Conservation (phyloP, 225 moss, liverwort and hornwort genomes). For the Pseudoscleropodium purum region DNA sequence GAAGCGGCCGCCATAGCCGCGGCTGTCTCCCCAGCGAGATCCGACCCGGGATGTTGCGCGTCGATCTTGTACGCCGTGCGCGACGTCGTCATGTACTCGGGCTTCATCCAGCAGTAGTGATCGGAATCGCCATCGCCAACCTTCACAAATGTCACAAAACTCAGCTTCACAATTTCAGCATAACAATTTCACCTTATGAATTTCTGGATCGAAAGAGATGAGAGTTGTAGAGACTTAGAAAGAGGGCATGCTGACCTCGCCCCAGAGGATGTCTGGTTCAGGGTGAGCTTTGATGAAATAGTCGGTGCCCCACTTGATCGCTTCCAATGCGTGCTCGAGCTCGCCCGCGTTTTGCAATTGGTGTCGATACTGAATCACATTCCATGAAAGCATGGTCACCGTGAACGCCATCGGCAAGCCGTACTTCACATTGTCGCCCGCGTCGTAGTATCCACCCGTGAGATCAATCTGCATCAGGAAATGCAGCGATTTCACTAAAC, state of each 20-base stretch:
- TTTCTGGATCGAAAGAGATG: neutral
- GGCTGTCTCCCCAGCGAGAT: constrained; percentile 45
- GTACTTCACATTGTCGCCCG: constrained; percentile 57
- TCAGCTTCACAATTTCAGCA: neutral
- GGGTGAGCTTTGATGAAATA: constrained; percentile 60
- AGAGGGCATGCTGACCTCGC: constrained; percentile 20
- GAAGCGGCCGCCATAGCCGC: constrained; percentile 57
- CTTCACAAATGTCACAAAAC: neutral
- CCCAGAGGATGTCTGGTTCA: constrained; percentile 29
- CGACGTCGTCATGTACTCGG: constrained; percentile 45
- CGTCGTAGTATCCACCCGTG: constrained; percentile 48
- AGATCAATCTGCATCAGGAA: constrained; percentile 35
- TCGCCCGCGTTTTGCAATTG: constrained; percentile 19
- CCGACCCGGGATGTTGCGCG: constrained; percentile 37
- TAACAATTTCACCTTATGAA: neutral
- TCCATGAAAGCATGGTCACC: constrained; percentile 51
- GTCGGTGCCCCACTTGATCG: constrained; percentile 59
- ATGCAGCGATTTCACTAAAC: neutral
- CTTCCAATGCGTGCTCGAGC: constrained; percentile 34
- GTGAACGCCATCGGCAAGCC: constrained; percentile 59
- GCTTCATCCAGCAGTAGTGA: constrained; percentile 58
- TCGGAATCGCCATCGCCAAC: constrained; percentile 53
- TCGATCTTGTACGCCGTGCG: constrained; percentile 47
- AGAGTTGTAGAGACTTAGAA: neutral
- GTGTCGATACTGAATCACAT: constrained; percentile 25